Evolutionary conservation across 176 grass and related monocot species (phyloP).

Genomic region (Zoysia japonica): DNA sequence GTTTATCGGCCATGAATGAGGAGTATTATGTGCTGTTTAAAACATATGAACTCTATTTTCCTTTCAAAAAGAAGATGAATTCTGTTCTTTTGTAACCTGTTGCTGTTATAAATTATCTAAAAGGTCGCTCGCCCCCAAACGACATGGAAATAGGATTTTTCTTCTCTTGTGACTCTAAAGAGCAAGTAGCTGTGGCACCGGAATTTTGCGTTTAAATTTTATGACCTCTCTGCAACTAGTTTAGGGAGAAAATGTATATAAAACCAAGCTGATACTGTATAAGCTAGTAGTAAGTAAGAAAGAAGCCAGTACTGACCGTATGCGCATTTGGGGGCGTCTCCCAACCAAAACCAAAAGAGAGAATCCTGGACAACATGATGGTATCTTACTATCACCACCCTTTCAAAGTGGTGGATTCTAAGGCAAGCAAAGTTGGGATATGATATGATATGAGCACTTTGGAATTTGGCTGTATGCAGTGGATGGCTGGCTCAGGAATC

Average conservation of each 20-base stretch:
- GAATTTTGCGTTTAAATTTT: neutral
- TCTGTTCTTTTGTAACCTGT: too few species aligned
- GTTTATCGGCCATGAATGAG: neutral
- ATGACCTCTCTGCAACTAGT: too few species aligned
- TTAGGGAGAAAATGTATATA: too few species aligned
- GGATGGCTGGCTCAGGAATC: constrained; percentile 42
- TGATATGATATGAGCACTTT: constrained; percentile 36
- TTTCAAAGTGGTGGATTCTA: constrained; percentile 54
- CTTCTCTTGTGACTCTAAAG: neutral
- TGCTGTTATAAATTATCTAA: too few species aligned
- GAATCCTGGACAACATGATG: constrained; percentile 41
- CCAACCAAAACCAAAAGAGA: neutral
- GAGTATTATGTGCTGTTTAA: neutral
- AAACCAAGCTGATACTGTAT: too few species aligned
- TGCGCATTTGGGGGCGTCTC: too few species aligned
- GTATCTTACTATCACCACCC: constrained; percentile 23
- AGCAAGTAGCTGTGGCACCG: neutral
- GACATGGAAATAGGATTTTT: neutral
- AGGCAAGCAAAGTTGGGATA: constrained; percentile 45
- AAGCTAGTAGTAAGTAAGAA: too few species aligned
- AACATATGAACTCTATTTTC: neutral
- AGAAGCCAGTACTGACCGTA: too few species aligned
- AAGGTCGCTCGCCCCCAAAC: neutral
- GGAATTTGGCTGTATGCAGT: constrained; percentile 40
- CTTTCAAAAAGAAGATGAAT: too few species aligned